These are phyloP conservation scores for Botrytis porri DNA, from an alignment of 2,329 filamentous ascomycete species.

Conservation along the genomic window DNA sequence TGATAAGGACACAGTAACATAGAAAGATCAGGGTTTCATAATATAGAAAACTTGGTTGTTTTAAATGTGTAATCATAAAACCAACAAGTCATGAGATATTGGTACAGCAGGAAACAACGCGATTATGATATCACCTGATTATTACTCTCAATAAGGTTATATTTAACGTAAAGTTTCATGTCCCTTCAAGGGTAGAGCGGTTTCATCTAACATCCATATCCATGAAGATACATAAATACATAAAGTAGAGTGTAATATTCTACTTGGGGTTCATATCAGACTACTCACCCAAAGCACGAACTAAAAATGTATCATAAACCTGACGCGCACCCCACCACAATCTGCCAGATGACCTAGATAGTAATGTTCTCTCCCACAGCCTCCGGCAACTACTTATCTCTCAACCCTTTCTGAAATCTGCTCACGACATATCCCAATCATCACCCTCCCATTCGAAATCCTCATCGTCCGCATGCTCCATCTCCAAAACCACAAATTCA, in stretches of 20 bases:
- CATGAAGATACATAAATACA: background rate
- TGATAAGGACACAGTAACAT: background rate
- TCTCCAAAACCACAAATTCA: conserved; percentile 3
- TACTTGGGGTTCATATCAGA: too few relatives aligned
- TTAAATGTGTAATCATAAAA: background rate
- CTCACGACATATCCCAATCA: background rate
- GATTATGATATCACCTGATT: background rate
- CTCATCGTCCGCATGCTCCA: background rate
- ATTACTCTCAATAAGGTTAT: background rate
- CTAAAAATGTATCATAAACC: background rate
- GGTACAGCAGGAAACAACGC: background rate
- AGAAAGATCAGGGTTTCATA: background rate
- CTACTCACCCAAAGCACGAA: background rate
- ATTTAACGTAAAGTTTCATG: fast-evolving
- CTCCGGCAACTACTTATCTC: background rate
- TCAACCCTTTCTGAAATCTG: fast-evolving
- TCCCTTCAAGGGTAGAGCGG: fast-evolving
- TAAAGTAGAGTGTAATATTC: too few relatives aligned
- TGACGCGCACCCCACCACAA: background rate
- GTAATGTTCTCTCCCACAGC: background rate
- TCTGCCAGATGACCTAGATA: background rate
- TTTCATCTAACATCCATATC: fast-evolving
- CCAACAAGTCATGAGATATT: background rate
- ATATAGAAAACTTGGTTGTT: background rate
- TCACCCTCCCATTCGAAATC: background rate